Evolutionary conservation across 225 moss, liverwort and hornwort genomes (phyloP).

Genomic region (Antitrichia curtipendula): DNA sequence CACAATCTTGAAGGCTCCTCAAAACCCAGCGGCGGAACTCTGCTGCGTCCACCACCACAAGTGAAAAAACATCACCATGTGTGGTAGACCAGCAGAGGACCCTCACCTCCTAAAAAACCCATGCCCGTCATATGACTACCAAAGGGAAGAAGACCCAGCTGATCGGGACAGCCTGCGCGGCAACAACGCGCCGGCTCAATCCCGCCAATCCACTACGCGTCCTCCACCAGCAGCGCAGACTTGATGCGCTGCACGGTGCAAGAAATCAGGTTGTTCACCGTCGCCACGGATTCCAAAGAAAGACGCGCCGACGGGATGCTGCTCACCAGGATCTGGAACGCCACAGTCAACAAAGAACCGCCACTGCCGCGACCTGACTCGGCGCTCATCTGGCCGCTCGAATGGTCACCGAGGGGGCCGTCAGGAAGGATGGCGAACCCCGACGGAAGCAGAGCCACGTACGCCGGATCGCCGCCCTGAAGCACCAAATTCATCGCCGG

Average conservation of each 20-base stretch:
- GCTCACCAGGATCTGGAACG: slow-evolving; percentile 48
- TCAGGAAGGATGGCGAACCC: slow-evolving; percentile 46
- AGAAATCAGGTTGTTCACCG: slow-evolving; percentile 47
- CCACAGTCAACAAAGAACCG: slow-evolving; percentile 38
- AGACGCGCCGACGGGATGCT: slow-evolving; percentile 40
- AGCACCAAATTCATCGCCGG: slow-evolving; percentile 52
- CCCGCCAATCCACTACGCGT: not conserved
- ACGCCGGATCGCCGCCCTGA: slow-evolving; percentile 45
- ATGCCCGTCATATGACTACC: not conserved
- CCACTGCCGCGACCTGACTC: slow-evolving; percentile 13
- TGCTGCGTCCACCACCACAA: slow-evolving; percentile 14
- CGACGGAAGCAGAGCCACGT: slow-evolving; percentile 44
- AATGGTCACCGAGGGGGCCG: not conserved
- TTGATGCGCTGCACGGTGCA: slow-evolving; percentile 84
- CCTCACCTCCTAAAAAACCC: not conserved
- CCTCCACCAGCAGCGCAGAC: slow-evolving; percentile 60
- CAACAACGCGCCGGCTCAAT: not conserved
- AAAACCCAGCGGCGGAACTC: slow-evolving; percentile 9
- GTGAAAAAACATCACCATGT: not conserved
- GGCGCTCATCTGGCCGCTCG: not conserved
- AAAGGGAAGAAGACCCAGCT: not conserved
- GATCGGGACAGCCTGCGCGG: not conserved
- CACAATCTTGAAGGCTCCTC: slow-evolving; percentile 95
- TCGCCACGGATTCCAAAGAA: slow-evolving; percentile 41
- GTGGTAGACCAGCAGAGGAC: slow-evolving; percentile 1